Evolutionary conservation across 208 protist genomes (phyloP).

Genomic region (Crithidia expoeki): DNA sequence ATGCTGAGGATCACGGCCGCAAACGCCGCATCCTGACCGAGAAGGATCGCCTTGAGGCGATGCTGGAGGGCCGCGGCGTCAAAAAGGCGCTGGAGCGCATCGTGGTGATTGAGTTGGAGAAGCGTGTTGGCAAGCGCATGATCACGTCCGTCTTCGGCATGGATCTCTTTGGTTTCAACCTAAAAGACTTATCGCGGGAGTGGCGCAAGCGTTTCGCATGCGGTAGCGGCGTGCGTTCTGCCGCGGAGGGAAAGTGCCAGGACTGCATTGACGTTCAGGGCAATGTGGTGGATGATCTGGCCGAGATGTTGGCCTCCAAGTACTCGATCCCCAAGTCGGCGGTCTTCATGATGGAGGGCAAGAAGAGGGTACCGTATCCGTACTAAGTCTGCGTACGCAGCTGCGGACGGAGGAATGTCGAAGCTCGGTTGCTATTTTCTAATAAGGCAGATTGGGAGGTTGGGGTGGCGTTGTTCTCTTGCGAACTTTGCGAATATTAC

Average conservation of each 20-base stretch:
- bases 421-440: too few relatives aligned
- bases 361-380: constrained; percentile 72
- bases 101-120: constrained; percentile 68
- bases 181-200: constrained; percentile 82
- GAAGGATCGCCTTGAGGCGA: constrained; percentile 76
- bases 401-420: background rate
- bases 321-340: constrained; percentile 78
- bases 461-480: too few relatives aligned
- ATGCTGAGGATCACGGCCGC: constrained; percentile 80
- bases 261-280: constrained; percentile 86
- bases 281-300: constrained; percentile 65
- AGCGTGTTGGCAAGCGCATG: constrained; percentile 64
- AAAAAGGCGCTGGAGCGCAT: constrained; percentile 84
- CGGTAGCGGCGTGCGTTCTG: constrained; percentile 72
- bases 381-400: constrained; percentile 12
- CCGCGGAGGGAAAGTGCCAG: constrained; percentile 69
- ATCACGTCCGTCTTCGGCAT: constrained; percentile 82
- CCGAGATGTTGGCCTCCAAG: constrained; percentile 73
- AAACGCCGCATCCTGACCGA: constrained; percentile 83
- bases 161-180: constrained; percentile 86
- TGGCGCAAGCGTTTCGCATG: constrained; percentile 88
- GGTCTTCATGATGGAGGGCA: constrained; percentile 77
- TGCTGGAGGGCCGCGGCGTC: constrained; percentile 73
- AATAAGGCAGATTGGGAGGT: too few relatives aligned
- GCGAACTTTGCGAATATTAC: too few relatives aligned